phyloP scores from a whole-genome alignment of 805 yeast genomes.

The Vanderwaltozyma yarrowii region DNA sequence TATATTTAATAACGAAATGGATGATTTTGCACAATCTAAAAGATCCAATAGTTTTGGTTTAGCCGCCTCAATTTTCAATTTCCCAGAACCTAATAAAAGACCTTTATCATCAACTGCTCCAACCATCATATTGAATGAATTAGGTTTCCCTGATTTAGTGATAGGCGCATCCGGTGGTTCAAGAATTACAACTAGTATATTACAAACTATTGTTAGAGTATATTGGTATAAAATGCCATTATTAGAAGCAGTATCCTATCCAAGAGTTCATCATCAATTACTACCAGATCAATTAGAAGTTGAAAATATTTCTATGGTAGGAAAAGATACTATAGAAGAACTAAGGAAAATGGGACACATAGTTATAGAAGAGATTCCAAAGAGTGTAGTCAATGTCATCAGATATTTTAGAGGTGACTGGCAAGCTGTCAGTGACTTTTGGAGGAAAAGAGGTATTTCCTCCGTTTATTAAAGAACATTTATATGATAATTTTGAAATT shows the following conservation, averaged over 20 bases:
- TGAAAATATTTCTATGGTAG: conserved; percentile 41
- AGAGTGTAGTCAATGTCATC: conserved; percentile 52
- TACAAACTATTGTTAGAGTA: conserved; percentile 66
- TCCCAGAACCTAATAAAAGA: conserved; percentile 61
- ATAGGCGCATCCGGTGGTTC: conserved; percentile 96
- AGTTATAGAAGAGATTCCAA: conserved; percentile 33
- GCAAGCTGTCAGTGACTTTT: conserved; percentile 78
- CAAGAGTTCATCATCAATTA: conserved; percentile 84
- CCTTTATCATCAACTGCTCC: conserved; percentile 85
- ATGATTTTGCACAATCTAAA: conserved; percentile 75
- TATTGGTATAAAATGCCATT: conserved; percentile 50
- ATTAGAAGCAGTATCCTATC: conserved; percentile 62
- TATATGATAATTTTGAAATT: no score
- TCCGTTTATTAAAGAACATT: conserved; percentile 9
- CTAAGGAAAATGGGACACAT: conserved; percentile 42
- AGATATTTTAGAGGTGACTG: conserved; percentile 32
- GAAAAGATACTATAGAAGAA: conserved; percentile 30
- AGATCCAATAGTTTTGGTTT: conserved; percentile 67
- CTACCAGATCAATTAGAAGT: conserved; percentile 58
- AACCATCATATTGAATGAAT: conserved; percentile 44
- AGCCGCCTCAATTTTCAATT: conserved; percentile 73
- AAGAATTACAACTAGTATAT: conserved; percentile 68
- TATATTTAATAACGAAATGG: conserved; percentile 85
- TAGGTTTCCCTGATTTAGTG: conserved; percentile 47
- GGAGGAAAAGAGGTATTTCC: conserved; percentile 68